Evolutionary conservation across 2,329 filamentous ascomycete species (phyloP), one percentile per base, ranked within the genome.

Genomic region (Colletotrichum sp.): DNA sequence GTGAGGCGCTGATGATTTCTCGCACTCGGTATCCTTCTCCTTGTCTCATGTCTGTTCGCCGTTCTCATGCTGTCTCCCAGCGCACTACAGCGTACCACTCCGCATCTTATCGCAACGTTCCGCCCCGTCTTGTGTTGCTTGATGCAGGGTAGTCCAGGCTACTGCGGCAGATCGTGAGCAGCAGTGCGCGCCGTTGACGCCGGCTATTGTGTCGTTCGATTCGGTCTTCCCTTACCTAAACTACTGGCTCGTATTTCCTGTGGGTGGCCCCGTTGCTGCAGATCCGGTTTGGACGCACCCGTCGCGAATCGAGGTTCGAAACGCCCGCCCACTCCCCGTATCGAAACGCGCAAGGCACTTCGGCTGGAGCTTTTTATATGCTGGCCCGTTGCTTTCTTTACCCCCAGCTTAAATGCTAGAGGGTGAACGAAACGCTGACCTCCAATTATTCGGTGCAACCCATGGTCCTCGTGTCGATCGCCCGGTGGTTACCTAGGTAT

Each of bases 281-380:
- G 69, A 72, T 75, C 69, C 72, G 68, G 57, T 44, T 63, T 68
- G 62, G 30, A 34, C 52, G 24, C 28, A 52, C 36, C 44, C 52
- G 68, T 24, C 30, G 26, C 39, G 26, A n/a, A 62, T 62, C 21
- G 59, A 32, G 32, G 32, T 32, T 63, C 62, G 63, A 67, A 72
- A 72, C 63, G 72, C 18, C 39, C 30, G 39, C 21, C 39, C 69
- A 55, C 8, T 63, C 30, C 55, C 49, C n/a, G 36, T 55, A 26
- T 67, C 72, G 44, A 75, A 75, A 75, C 63, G 55, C 62, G 44
- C 39, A 65, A 44, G 44, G 69, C 69, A 67, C 60, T 21, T 39
- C 65, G 28, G 30, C 44, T 44, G 32, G 44, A 21, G 32, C 59
- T 15, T 63, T 18, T 36, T 30, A n/a, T 13, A 15, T 34, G 6